Base-by-base conservation (phyloP, 768 basidiomycete genomes). In the Leccinum obscurum region DNA sequence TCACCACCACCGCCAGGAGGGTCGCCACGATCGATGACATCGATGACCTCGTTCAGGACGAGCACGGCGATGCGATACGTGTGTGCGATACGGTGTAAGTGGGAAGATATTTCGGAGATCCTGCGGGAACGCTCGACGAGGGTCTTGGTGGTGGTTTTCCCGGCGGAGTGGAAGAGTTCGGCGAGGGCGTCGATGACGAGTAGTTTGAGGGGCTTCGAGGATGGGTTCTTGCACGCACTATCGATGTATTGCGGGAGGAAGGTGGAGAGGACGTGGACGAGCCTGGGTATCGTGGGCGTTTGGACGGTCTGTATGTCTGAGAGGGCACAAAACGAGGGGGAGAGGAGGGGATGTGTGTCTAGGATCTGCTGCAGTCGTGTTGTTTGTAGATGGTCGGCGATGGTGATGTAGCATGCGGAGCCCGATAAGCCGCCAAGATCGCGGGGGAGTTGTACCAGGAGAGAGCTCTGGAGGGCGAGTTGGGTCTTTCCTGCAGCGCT, bases 401-500 rank as follows among this genome's bases (percentile, higher is more conserved):
- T 87, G 14, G 89, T 89, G 62, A 96, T 75, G 74, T 91, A 94
- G 70, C 90, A 92, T 2, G 87, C 77, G 1, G 89, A 85, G 35
- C 89, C 92, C 10, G 70, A 77, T 30, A 89, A 72, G 22, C 88
- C 91, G 9, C 85, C 85, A 5, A 78, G 74, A 49, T 72, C 68
- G 51, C 22, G 67, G 24, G 90, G 85, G 0, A 92, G 79, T 70
- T 98, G 95, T 1, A 91, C 89, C 22, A 83, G 78, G 32, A 96
- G 77, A 4, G 92, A 85, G 20, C 93, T 81, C 64, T 95, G 94
- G 14, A 99, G 79, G 4, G 90, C 91, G 5, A 98, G 75, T 67
- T 98, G 95, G 1, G 94, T 94, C 77, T 99, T 99, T 41, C 97
- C 97, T 28, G 96, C 87, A 24, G 94, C 89, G 70, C 97, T 99